phyloP scores from a whole-genome alignment of 129 eudicot species.

The Chrysanthemum makinoi region DNA sequence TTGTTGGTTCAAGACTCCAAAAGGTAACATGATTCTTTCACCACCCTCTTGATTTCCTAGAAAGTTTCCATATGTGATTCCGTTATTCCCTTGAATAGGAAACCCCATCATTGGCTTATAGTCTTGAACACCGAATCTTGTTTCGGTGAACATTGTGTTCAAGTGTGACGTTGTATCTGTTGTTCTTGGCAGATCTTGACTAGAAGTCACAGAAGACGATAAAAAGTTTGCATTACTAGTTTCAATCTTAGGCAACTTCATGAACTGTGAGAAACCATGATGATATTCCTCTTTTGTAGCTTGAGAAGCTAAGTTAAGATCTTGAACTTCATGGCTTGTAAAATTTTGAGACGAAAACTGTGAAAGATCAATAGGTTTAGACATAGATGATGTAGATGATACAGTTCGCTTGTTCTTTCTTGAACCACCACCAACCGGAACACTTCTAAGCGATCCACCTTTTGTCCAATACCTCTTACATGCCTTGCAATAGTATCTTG shows the following conservation, averaged over 20 bases:
- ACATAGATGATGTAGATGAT: slow-evolving; percentile 23
- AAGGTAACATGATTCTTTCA: slow-evolving; percentile 38
- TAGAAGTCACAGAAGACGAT: slow-evolving; percentile 28
- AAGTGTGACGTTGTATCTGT: slow-evolving; percentile 5
- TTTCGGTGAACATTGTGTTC: slow-evolving; percentile 23
- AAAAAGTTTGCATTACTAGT: slow-evolving; percentile 27
- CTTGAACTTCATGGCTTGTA: slow-evolving; percentile 36
- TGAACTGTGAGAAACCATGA: slow-evolving; percentile 32
- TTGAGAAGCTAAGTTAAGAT: slow-evolving; percentile 46
- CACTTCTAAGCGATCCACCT: slow-evolving; percentile 81
- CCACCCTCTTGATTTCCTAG: slow-evolving; percentile 20
- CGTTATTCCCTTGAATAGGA: slow-evolving; percentile 34
- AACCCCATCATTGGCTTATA: slow-evolving; percentile 36
- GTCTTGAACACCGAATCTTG: slow-evolving; percentile 39
- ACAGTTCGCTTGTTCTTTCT: slow-evolving; percentile 66
- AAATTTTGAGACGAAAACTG: slow-evolving; percentile 37
- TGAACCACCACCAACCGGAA: slow-evolving; percentile 88
- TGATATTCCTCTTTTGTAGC: slow-evolving; percentile 27
- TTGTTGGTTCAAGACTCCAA: slow-evolving; percentile 43
- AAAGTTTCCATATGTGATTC: slow-evolving; percentile 30
- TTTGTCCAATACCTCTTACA: slow-evolving; percentile 88
- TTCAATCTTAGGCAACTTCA: slow-evolving; percentile 38
- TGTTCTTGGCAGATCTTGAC: slow-evolving; percentile 13
- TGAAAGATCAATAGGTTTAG: slow-evolving; percentile 42
- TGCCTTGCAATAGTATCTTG: slow-evolving; percentile 76